These are phyloP conservation scores for Sarocladium oryzae DNA, from an alignment of 2,329 filamentous ascomycete species.

Conservation along the genomic window DNA sequence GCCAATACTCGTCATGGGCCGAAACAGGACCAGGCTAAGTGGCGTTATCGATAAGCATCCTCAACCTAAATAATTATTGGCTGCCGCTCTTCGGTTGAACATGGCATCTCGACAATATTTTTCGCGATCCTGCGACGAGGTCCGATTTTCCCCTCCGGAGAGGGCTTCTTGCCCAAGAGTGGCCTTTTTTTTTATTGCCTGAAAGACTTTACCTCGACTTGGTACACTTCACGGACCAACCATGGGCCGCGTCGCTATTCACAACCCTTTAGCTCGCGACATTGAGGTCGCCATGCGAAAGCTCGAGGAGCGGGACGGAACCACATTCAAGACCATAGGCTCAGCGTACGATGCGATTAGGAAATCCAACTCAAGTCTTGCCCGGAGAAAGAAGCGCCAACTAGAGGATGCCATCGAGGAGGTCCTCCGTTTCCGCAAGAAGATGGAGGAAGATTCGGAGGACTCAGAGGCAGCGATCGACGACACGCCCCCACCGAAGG, in stretches of 20 bases:
- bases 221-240: conserved; percentile 12
- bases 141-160: background rate
- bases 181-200: background rate
- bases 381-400: conserved; percentile 71
- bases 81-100: no score
- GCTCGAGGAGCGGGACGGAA: conserved; percentile 57
- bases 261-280: conserved; percentile 57
- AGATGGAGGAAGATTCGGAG: conserved; percentile 49
- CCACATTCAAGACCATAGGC: conserved; percentile 42
- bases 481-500: conserved; percentile 16
- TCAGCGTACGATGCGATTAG: conserved; percentile 75
- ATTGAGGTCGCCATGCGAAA: conserved; percentile 77
- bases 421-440: conserved; percentile 65
- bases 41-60: conserved; percentile 4
- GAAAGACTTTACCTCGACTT: no score
- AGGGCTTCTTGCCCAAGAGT: no score
- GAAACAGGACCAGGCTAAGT: background rate
- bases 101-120: no score
- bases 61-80: conserved; percentile 1
- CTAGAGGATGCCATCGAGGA: conserved; percentile 82
- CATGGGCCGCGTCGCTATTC: conserved; percentile 24
- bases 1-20: conserved; percentile 7
- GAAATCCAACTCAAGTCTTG: conserved; percentile 78
- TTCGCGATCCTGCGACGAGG: background rate
- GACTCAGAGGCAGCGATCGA: conserved; percentile 43